Base-by-base conservation (phyloP, 1,284 basidiomycete species). In the Heterobasidion occidentale region DNA sequence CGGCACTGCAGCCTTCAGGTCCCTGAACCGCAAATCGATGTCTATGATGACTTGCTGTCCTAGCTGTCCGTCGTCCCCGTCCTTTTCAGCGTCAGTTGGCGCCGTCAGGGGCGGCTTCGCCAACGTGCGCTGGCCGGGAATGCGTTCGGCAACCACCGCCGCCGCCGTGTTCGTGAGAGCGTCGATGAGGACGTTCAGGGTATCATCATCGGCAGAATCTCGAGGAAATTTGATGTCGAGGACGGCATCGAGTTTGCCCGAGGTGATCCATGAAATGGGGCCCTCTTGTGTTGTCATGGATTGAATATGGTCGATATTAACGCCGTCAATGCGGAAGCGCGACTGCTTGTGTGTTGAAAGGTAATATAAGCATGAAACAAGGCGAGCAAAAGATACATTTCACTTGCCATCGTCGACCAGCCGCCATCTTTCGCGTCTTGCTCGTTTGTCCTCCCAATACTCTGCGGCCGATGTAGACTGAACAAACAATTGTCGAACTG, bases 401-500 rank as follows among this genome's bases (percentile, higher is more conserved):
- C 17, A 64, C 81, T 65, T 59, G 93, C 94, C 92, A 98, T 94
- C 56, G 92, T 83, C 45, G 86, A 87, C 86, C 90, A 94, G 58
- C 88, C 81, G 15, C 85, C 81, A 63, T 92, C 90, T 65, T 85
- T 84, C 50, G 88, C 72, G 60, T 95, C 90, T 65, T 86, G 87
- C 60, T 91, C 88, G 50, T 84, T 92, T 5, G 92, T 95, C 60
- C 92, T 79, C 5, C 94, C 92, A 52, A 99, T 93, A 68, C 92
- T 96, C 72, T 99, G 96, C 8, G 96, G 96, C 68, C 90, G 92
- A 70, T 99, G 96, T 60, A 99, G 70, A 66, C 94, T 98, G 75
- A 98, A 98, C 14, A 99, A 69, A 66, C 97, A 99, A 65, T 98
- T 98, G 68, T 99, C 96, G 62, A 96, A 92, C 68, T 99, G 97